Evolutionary conservation across 495 filamentous ascomycete species (phyloP), one percentile per base, ranked within the genome.

Genomic region (Pyrenopolyporus hunteri): DNA sequence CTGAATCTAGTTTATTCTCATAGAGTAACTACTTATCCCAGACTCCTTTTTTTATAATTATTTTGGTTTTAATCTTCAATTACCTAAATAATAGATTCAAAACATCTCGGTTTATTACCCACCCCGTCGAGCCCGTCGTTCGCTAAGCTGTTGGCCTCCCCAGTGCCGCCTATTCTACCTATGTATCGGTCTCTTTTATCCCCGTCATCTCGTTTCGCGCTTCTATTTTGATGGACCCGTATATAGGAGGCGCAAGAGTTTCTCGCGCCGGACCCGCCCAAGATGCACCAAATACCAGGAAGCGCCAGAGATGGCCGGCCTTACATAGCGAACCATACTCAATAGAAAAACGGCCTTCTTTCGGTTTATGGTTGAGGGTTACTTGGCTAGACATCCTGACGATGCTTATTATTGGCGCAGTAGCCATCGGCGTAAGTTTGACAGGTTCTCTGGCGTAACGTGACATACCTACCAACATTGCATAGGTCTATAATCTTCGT

Each of bases 361-460:
- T 81, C 47, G 70, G 74, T 8, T 56, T 67, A 46, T 82, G 77
- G 80, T 28, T 82, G 44, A 77, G 73, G 46, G 62, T 70, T 0
- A 74, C 74, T 17, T 76, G 74, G 73, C 64, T 76, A 0, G 80
- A 82, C 58, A 70, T 82, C 40, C 26, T 82, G 6, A 79, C 78
- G 0, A 80, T 81, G 75, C 49, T 70, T 22, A 28, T 70, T 28
- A 54, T 82, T 42, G 80, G 78, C 14, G 75, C 70, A 39, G 58
- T 80, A 54, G 78, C 74, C 1, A 65, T 82, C 13, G 74, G 76
- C 11, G 80, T 80, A 70, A 56, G 71, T 60, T 8, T 16, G 13
- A 6, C 8, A 23, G 36, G 11, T 8, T 9, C 6, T 26, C 11
- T 46, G 3, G n/a, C 51, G 6, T 17, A 39, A n/a, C 5, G 39